phyloP scores from a whole-genome alignment of 257 asterid species.

The Fraxinus excelsior region DNA sequence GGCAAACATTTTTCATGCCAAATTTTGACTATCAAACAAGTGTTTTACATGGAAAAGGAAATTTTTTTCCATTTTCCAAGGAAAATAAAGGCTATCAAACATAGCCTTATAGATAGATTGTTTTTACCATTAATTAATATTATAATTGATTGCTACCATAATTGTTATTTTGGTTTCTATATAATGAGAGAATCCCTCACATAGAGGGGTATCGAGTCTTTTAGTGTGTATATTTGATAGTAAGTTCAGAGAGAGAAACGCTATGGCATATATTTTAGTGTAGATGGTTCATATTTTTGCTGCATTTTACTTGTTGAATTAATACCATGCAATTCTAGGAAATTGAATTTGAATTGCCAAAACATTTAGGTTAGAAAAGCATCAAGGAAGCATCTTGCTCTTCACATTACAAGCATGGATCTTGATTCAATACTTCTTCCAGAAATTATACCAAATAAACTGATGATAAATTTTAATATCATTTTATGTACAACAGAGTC shows the following conservation, averaged over 20 bases:
- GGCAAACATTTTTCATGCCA: too few species aligned
- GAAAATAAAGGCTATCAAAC: too few species aligned
- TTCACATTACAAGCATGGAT: background rate
- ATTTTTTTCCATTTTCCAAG: too few species aligned
- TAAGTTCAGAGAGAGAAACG: background rate
- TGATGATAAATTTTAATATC: background rate
- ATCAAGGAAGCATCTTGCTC: background rate
- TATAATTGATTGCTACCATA: too few species aligned
- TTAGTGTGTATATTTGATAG: too few species aligned
- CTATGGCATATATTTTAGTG: background rate
- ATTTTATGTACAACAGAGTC: constrained; percentile 40
- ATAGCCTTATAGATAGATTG: too few species aligned
- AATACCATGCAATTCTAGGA: background rate
- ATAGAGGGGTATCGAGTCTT: too few species aligned
- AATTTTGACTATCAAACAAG: too few species aligned
- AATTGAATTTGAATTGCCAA: background rate
- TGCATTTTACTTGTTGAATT: background rate
- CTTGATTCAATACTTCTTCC: background rate
- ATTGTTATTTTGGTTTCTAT: too few species aligned
- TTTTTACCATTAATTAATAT: too few species aligned
- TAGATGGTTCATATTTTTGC: background rate
- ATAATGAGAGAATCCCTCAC: too few species aligned
- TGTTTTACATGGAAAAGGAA: too few species aligned
- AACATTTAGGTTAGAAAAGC: background rate
- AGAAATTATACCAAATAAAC: background rate